These are phyloP conservation scores for Desmodesmus armatus DNA, from an alignment of 139 green algal species.

Conservation along the genomic window DNA sequence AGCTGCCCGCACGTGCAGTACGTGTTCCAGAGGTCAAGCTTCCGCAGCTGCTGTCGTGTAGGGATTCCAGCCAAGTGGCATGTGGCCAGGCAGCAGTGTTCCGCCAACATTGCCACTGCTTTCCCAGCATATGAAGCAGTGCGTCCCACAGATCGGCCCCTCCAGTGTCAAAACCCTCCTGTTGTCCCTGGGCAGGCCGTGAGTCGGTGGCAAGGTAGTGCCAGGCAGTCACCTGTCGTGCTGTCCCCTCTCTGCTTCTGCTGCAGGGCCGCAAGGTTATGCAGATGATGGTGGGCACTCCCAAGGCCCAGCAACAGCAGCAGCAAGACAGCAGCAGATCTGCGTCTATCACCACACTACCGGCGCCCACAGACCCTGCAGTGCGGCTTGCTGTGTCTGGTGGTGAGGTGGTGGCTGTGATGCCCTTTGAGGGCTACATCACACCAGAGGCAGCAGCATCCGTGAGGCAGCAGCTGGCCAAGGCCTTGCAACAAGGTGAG, in stretches of 20 bases:
- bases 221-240: too few relatives aligned
- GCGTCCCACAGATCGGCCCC: too few relatives aligned
- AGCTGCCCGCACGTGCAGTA: too few relatives aligned
- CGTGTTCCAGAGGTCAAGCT: too few relatives aligned
- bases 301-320: conserved; percentile 5
- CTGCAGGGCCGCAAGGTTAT: conserved; percentile 54
- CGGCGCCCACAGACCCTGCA: conserved; percentile 16
- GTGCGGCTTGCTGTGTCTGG: conserved; percentile 59
- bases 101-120: too few relatives aligned
- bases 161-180: too few relatives aligned
- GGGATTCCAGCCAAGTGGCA: too few relatives aligned
- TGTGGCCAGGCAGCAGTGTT: too few relatives aligned
- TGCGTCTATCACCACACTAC: conserved; percentile 32
- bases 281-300: conserved; percentile 50
- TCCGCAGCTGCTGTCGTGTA: too few relatives aligned
- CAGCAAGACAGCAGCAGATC: neutral
- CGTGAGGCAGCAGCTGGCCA: conserved; percentile 48
- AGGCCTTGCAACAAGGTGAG: conserved; percentile 51
- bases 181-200: too few relatives aligned
- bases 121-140: too few relatives aligned
- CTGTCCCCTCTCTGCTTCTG: neutral
- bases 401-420: conserved; percentile 71
- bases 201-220: too few relatives aligned
- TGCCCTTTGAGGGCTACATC: conserved; percentile 71
- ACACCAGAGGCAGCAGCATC: conserved; percentile 59